Evolutionary conservation across 129 eudicot genomes (phyloP).

Genomic region (Chrysanthemum lavandulifolium): DNA sequence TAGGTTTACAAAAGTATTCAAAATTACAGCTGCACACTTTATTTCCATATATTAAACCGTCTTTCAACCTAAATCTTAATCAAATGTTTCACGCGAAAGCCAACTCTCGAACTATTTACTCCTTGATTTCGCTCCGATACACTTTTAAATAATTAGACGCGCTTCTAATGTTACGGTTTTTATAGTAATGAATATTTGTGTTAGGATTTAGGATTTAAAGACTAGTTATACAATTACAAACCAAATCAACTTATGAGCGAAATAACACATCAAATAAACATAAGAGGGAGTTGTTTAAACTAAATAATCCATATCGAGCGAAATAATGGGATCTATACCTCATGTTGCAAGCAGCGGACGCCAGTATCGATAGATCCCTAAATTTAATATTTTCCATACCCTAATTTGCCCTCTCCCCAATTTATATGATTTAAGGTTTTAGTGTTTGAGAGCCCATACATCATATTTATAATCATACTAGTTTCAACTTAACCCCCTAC

Average conservation of each 20-base stretch:
- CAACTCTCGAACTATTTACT: too few relatives aligned
- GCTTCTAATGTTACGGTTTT: not conserved
- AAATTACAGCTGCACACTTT: not conserved
- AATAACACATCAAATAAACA: not conserved
- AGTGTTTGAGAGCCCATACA: not conserved
- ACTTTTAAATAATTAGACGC: not conserved
- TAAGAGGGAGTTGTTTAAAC: not conserved
- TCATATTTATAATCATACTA: constrained; percentile 15
- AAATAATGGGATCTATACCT: not conserved
- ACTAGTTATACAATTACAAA: not conserved
- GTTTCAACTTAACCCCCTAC: constrained; percentile 19
- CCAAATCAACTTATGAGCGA: constrained; percentile 4
- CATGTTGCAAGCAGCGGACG: not conserved
- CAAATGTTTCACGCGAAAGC: not conserved
- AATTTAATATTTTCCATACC: not conserved
- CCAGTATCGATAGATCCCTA: not conserved
- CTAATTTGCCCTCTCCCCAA: constrained; percentile 12
- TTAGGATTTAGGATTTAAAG: not conserved
- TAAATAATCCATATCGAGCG: not conserved
- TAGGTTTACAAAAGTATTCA: not conserved
- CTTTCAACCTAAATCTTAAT: not conserved
- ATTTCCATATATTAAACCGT: not conserved
- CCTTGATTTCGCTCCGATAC: too few relatives aligned
- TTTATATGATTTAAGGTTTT: not conserved
- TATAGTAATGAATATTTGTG: constrained; percentile 4